Base-by-base conservation (phyloP, 2,329 filamentous ascomycete species). In the Aspergillus brasiliensis region DNA sequence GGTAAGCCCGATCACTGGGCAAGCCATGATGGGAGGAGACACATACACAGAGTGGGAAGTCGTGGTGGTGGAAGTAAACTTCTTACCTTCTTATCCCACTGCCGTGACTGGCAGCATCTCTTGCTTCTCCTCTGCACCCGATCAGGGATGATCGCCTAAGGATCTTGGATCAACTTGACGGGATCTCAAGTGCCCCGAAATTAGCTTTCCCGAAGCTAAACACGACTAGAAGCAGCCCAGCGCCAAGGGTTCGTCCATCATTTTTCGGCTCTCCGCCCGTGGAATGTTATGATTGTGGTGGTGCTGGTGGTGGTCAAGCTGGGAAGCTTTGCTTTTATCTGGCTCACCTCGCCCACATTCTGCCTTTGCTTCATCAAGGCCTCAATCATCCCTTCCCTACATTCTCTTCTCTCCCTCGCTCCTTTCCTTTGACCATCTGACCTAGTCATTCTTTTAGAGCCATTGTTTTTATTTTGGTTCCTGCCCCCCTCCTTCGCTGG, bases 381-480 rank as follows among this genome's bases (percentile, higher is more conserved):
- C 28, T 56, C 53, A 17, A 28, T 48, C 40, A n/a, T 58, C 54
- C 54, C 42, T 58, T 38, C 47, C 48, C 54, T 51, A 56, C 57
- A 52, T 47, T 53, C 38, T 44, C 51, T 31, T 47, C 51, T 53
- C 28, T 31, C 19, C 38, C 31, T 48, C 55, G 53, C 27, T 51
- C 48, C 38, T 28, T 46, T 34, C 13, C 15, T 47, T 52, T 54
- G 38, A 57, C 56, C 53, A 17, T 53, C 52, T 47, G 25, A 37
- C 56, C 56, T 49, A 60, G 62, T 64, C 62, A 56, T 57, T 67
- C 60, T 27, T 63, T 66, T 51, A 27, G 46, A 42, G 34, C 21
- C 28, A 21, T 25, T 31, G 27, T 31, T 49, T 62, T 37, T 51
- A 23, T 51, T 48, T 38, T 59, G 25, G 25, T 28, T 25, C 27